phyloP scores from a whole-genome alignment of 352 stramenopile genomes.

The Phytophthora kernoviae region DNA sequence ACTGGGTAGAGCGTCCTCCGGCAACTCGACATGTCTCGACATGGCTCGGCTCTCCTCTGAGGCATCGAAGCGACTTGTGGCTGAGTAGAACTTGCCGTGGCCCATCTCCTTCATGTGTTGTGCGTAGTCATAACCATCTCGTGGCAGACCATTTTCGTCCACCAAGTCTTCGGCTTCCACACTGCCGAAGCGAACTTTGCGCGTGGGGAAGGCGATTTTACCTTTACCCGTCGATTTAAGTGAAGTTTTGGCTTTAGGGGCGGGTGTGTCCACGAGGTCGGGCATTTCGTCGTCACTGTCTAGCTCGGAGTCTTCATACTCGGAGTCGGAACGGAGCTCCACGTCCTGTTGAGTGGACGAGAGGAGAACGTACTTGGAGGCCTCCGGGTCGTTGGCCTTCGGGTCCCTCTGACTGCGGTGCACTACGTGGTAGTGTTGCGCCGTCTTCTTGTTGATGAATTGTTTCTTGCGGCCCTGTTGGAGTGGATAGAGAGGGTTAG shows the following conservation, averaged over 20 bases:
- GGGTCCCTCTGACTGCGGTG: slow-evolving; percentile 86
- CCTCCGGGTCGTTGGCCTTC: slow-evolving; percentile 76
- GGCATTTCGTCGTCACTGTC: slow-evolving; percentile 65
- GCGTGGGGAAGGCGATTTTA: slow-evolving; percentile 49
- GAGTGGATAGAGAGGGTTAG: background rate
- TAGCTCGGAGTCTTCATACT: slow-evolving; percentile 43
- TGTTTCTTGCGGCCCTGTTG: slow-evolving; percentile 72
- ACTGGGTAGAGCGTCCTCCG: slow-evolving; percentile 70
- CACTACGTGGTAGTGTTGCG: slow-evolving; percentile 88
- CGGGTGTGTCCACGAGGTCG: slow-evolving; percentile 44
- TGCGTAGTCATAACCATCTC: slow-evolving; percentile 94
- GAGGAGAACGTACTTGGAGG: slow-evolving; percentile 85
- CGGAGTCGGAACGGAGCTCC: slow-evolving; percentile 60
- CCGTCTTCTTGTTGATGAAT: slow-evolving; percentile 88
- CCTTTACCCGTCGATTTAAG: slow-evolving; percentile 18
- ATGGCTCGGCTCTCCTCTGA: slow-evolving; percentile 53
- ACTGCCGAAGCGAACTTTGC: slow-evolving; percentile 70
- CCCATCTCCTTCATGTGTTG: slow-evolving; percentile 93
- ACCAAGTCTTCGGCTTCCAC: slow-evolving; percentile 76
- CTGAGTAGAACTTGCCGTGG: slow-evolving; percentile 82
- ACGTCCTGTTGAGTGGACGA: slow-evolving; percentile 60
- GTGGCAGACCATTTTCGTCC: slow-evolving; percentile 87
- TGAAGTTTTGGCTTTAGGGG: slow-evolving; percentile 12
- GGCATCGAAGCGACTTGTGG: slow-evolving; percentile 65
- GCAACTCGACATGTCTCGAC: slow-evolving; percentile 65